Base-by-base conservation (phyloP, 2,329 filamentous ascomycete species). In the Xylaria sp. region DNA sequence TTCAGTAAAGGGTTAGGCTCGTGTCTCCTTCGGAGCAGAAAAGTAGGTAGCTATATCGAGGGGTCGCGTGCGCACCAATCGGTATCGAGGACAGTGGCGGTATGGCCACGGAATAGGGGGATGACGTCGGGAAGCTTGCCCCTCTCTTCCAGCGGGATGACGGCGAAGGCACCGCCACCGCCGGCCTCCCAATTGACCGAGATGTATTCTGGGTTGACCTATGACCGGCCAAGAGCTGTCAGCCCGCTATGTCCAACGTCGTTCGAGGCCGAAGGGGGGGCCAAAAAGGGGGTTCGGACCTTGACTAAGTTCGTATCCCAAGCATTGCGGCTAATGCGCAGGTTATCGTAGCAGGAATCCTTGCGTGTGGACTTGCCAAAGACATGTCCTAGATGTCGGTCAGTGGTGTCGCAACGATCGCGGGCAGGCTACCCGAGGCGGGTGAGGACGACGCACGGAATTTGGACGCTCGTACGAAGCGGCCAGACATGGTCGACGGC, bases 281-380 rank as follows among this genome's bases (percentile, higher is more conserved):
- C 39, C 22, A 46, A 44, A 52, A 20, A 44, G 9, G 44, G 37
- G 44, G 42, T 38, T 51, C 64, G 44, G 44, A 95, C 92, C 88
- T 97, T 97, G 78, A 97, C 84, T 70, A 99, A 80, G 78, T 99
- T 99, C 69, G 92, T 97, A 75, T 99, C 94, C 94, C 94, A 99
- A 51, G 94, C 94, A 86, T 99, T 99, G 76, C 89, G 91, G 70
- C 92, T 97, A 75, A 99, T 91, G 72, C 91, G 91, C 65, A 99
- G 80, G 76, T 97, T 97, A 76, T 99, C 94, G 78, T 97, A 99
- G 81, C 92, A 97, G 83, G 91, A 90, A 74, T 99, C 94, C 84
- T 96, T 97, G 76, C 91, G 88, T 63, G 92, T 95, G 60, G 91
- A 79, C 78, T 95, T 94, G 73, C 94, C 94, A 80, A 97, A 99